A percentile compares a stretch with the other conserved stretches of the same genome.
phyloP scores from a whole-genome alignment of 352 stramenopile genomes.

The Pythium brachiatum region DNA sequence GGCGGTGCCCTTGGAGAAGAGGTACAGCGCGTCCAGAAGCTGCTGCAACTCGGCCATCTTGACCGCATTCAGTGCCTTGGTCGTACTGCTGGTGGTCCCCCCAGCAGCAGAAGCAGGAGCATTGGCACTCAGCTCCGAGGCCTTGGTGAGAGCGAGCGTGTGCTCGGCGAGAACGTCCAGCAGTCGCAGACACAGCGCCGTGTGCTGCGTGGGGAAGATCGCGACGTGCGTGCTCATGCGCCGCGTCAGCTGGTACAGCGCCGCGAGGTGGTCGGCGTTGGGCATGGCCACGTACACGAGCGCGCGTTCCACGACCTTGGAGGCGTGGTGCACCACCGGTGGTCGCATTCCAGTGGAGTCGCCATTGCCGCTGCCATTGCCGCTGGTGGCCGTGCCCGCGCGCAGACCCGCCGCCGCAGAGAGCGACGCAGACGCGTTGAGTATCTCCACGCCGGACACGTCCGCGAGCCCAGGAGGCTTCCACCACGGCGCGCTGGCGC shows the following conservation, averaged over 20 bases:
- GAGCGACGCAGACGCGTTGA: constrained; percentile 34
- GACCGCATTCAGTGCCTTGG: not conserved
- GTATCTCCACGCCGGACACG: constrained; percentile 35
- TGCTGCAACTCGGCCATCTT: constrained; percentile 27
- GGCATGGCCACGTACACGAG: constrained; percentile 41
- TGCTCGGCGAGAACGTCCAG: constrained; percentile 61
- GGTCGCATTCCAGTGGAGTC: not conserved
- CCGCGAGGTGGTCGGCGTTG: constrained; percentile 26
- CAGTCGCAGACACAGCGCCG: constrained; percentile 44
- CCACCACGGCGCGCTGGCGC: constrained; percentile 31
- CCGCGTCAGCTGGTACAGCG: constrained; percentile 45
- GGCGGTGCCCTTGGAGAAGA: constrained; percentile 47
- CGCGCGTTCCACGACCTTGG: constrained; percentile 35
- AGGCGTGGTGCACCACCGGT: constrained; percentile 10
- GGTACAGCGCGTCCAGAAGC: constrained; percentile 58
- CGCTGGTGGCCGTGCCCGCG: not conserved
- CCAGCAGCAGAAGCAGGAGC: constrained; percentile 13
- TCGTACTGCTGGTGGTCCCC: not conserved
- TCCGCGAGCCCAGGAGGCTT: constrained; percentile 40
- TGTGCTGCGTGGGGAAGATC: constrained; percentile 49
- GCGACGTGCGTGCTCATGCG: constrained; percentile 35
- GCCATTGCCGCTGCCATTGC: not conserved
- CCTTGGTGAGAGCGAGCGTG: constrained; percentile 15
- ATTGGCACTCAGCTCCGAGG: constrained; percentile 11
- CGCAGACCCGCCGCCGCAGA: constrained; percentile 26